Conservation (phyloP, 768 basidiomycete species). For the Hygrophorus russula region DNA sequence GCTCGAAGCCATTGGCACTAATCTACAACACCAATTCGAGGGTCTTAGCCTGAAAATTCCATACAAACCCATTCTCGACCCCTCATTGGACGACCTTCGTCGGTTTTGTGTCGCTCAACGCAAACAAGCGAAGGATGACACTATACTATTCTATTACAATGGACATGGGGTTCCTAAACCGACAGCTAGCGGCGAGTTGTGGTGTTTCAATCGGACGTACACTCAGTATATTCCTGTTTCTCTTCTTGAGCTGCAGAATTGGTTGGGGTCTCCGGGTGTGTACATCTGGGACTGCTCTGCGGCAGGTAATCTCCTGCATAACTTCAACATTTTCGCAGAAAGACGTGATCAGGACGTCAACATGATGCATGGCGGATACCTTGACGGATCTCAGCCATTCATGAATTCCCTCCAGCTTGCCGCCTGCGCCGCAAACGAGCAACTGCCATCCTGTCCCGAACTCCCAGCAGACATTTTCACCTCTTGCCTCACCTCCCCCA, state of each 20-base stretch:
- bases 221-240: slow-evolving; percentile 98
- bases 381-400: slow-evolving; percentile 57
- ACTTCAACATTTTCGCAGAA: slow-evolving; percentile 76
- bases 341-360: slow-evolving; percentile 60
- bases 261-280: slow-evolving; percentile 90
- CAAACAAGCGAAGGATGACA: slow-evolving; percentile 85
- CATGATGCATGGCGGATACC: slow-evolving; percentile 45
- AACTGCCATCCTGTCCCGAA: slow-evolving; percentile 89
- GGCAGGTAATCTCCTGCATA: slow-evolving; percentile 87
- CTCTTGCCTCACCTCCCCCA: slow-evolving; percentile 93
- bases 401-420: slow-evolving; percentile 89
- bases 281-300: slow-evolving; percentile 99
- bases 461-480: slow-evolving; percentile 97
- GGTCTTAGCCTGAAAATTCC: slow-evolving; percentile 88
- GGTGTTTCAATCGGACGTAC: slow-evolving; percentile 97
- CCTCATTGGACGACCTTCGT: slow-evolving; percentile 87
- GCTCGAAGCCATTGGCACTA: slow-evolving; percentile 85
- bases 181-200: slow-evolving; percentile 89
- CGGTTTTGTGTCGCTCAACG: slow-evolving; percentile 76
- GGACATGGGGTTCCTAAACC: slow-evolving; percentile 98
- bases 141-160: slow-evolving; percentile 94
- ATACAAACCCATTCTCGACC: slow-evolving; percentile 92
- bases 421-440: slow-evolving; percentile 85
- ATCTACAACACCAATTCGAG: slow-evolving; percentile 93
- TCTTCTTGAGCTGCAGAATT: slow-evolving; percentile 83